phyloP scores from a whole-genome alignment of 2,329 filamentous ascomycete species.

The Neonectria sp. region DNA sequence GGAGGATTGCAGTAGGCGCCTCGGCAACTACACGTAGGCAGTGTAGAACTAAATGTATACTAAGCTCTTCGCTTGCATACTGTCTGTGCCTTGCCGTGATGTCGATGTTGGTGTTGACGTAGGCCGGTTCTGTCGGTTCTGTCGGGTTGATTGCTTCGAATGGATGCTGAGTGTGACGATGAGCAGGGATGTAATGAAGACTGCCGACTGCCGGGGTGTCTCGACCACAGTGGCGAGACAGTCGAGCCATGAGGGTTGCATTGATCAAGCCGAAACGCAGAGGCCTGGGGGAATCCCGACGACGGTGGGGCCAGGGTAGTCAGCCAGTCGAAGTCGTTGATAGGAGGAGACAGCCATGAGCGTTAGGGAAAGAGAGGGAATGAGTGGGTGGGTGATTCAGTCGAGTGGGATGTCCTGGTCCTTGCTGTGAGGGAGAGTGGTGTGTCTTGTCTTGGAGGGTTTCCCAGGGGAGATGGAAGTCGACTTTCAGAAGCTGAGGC shows the following conservation, averaged over 20 bases:
- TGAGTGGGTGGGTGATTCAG: constrained; percentile 2
- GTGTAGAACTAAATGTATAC: constrained; percentile 44
- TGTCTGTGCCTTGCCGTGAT: not conserved
- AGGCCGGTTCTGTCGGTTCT: not conserved
- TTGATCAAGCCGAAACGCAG: constrained; percentile 18
- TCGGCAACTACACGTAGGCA: constrained; percentile 21
- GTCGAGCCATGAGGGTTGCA: constrained; percentile 13
- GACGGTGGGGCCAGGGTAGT: not conserved
- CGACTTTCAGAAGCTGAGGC: not conserved
- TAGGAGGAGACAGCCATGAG: not conserved
- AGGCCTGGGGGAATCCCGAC: not conserved
- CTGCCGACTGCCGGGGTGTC: constrained; percentile 3
- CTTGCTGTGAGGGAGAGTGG: constrained; percentile 4
- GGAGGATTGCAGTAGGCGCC: constrained; percentile 33
- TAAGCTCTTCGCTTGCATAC: constrained; percentile 24
- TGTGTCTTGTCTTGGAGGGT: not conserved
- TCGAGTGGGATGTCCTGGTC: constrained; percentile 6
- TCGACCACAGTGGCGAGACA: constrained; percentile 4
- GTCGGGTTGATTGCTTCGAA: not conserved
- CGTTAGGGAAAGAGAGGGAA: not conserved
- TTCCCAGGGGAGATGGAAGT: not conserved
- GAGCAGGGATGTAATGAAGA: not conserved
- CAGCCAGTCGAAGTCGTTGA: not conserved
- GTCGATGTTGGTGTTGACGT: not conserved
- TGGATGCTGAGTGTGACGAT: not conserved